phyloP scores from a whole-genome alignment of 2,329 filamentous ascomycete genomes.

The Cladophialophora carrionii region DNA sequence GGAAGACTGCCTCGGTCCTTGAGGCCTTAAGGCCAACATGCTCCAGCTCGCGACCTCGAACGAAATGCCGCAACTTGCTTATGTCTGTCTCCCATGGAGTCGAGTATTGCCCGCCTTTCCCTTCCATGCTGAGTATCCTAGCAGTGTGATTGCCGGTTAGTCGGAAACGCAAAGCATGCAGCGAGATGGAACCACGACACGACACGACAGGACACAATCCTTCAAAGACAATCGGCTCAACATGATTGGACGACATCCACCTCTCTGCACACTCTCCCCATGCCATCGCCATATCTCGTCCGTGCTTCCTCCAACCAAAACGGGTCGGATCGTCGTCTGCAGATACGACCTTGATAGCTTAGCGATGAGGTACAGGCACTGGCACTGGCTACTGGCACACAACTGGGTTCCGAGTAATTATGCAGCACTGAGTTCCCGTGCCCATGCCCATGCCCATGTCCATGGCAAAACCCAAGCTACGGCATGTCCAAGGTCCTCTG shows the following conservation, averaged over 20 bases:
- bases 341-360: conserved; percentile 6
- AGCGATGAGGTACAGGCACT: neutral
- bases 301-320: neutral
- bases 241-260: neutral
- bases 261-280: neutral
- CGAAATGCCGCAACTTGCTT: too few relatives aligned
- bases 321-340: neutral
- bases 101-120: neutral
- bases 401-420: too few relatives aligned
- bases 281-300: neutral
- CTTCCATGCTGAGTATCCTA: neutral
- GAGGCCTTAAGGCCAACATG: too few relatives aligned
- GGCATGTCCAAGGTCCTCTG: neutral
- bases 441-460: neutral
- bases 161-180: too few relatives aligned
- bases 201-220: too few relatives aligned
- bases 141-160: neutral
- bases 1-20: too few relatives aligned
- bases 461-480: neutral
- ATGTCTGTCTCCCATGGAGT: neutral
- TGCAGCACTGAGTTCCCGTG: neutral
- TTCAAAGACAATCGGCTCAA: neutral
- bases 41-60: too few relatives aligned
- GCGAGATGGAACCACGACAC: neutral
- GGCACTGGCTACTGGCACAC: too few relatives aligned